These are phyloP conservation scores for Oryza nivara DNA, from an alignment of 176 grass and related monocot species.

Conservation along the genomic window DNA sequence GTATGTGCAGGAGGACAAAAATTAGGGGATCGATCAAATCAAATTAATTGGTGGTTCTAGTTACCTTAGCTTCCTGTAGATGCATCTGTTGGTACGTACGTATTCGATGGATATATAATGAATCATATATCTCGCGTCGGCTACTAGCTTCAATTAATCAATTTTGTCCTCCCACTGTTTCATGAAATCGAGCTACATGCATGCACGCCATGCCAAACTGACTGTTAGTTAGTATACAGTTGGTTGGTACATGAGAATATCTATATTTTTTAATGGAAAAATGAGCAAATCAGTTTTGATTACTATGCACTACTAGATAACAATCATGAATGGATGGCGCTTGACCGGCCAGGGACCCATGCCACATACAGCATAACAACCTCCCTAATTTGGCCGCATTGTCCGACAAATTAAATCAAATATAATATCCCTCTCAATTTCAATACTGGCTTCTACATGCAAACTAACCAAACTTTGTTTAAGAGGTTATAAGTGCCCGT, in stretches of 20 bases:
- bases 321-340: background rate
- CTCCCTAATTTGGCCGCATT: slow-evolving; percentile 10
- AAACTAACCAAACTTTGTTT: background rate
- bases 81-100: background rate
- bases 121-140: too few species aligned
- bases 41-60: background rate
- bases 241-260: background rate
- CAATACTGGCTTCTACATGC: background rate
- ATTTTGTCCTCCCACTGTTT: background rate
- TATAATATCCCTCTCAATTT: background rate
- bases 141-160: background rate
- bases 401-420: background rate
- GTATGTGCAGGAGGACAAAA: background rate
- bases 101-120: too few species aligned
- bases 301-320: background rate
- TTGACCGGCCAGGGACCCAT: background rate
- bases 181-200: background rate
- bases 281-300: background rate
- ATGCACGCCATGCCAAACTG: background rate
- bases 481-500: too few species aligned
- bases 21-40: slow-evolving; percentile 9
- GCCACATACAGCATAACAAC: slow-evolving; percentile 4
- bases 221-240: background rate
- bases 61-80: slow-evolving; percentile 11
- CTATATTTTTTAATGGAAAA: too few species aligned